Evolutionary conservation across 2,329 filamentous ascomycete species (phyloP).

Genomic region (Fusarium nygamai): DNA sequence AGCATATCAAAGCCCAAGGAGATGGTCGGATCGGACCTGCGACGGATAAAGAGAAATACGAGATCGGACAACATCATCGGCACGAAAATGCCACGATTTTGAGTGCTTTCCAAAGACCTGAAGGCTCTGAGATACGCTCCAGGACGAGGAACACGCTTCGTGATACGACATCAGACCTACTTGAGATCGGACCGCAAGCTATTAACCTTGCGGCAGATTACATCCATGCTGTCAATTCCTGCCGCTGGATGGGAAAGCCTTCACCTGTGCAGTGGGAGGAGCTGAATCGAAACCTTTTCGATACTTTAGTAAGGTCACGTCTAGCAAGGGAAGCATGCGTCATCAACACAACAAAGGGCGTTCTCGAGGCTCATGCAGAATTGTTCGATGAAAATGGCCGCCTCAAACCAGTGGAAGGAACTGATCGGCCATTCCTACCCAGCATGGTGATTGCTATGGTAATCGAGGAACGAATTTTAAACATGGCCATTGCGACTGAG

Average conservation of each 20-base stretch:
- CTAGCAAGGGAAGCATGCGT: constrained; percentile 41
- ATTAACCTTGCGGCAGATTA: constrained; percentile 38
- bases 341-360: constrained; percentile 50
- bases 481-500: constrained; percentile 42
- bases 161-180: constrained; percentile 42
- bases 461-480: constrained; percentile 55
- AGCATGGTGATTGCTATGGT: constrained; percentile 59
- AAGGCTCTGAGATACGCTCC: constrained; percentile 45
- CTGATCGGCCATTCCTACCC: constrained; percentile 44
- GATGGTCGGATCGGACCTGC: not conserved
- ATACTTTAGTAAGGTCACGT: constrained; percentile 42
- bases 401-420: constrained; percentile 43
- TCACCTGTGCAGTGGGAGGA: constrained; percentile 35
- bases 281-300: constrained; percentile 28
- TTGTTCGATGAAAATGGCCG: constrained; percentile 55
- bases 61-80: constrained; percentile 41
- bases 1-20: not conserved
- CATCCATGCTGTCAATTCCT: constrained; percentile 43
- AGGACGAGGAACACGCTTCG: constrained; percentile 49
- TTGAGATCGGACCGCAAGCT: constrained; percentile 38
- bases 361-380: constrained; percentile 52
- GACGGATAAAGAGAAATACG: constrained; percentile 14
- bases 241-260: constrained; percentile 44
- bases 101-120: constrained; percentile 51
- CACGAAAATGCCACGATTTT: constrained; percentile 48